Evolutionary conservation across 208 protist species (phyloP), one percentile per base, ranked within the genome.

Genomic region (Leishmania tropica): DNA sequence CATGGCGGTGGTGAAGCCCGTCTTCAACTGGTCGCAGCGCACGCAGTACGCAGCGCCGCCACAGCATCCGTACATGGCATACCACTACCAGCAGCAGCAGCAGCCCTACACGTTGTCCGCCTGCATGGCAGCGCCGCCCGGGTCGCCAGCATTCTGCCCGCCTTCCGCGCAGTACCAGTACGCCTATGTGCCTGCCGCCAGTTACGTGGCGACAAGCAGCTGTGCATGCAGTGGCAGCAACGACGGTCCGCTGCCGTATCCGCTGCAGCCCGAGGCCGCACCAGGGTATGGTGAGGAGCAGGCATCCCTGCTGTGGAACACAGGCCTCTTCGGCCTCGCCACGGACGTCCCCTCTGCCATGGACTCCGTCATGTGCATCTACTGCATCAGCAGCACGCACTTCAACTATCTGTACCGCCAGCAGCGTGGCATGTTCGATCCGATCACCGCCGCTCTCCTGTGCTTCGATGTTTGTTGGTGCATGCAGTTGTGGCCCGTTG

Each of bases 341-440:
- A 51, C 67, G 37, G 83, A 86, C 79, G 51, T 79, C n/a, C 75
- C 40, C 10, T 81, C 76, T 24, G 76, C 79, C 17, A 73, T 83
- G 35, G 81, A 86, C 48, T 47, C 81, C 11, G 80, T 83, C 45
- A 24, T 88, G 21, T 88, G 85, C 54, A 48, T 51, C 19, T 81
- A 81, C 70, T 85, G 78, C 76, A 80, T 83, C 67, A 85, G 73
- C 71, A 84, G 80, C 65, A 67, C 81, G 13, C 81, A 88, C 51
- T 88, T 86, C 65, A 82, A 85, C 37, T 42, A 72, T 10, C 3
- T 88, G 11, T 84, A 81, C 64, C 81, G 84, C 19, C 75, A 82
- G 11, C 48, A 73, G 48, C 56, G 68, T 28, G 78, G 78, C 24
- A 48, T 83, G 24, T 83, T 81, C 64, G 45, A n/a, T 24, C 85